Percentiles rank a stretch among this genome's conserved stretches.
Evolutionary conservation across 192 early-diverging fungal genomes (phyloP).

Genomic region (Lobosporangium transversale): DNA sequence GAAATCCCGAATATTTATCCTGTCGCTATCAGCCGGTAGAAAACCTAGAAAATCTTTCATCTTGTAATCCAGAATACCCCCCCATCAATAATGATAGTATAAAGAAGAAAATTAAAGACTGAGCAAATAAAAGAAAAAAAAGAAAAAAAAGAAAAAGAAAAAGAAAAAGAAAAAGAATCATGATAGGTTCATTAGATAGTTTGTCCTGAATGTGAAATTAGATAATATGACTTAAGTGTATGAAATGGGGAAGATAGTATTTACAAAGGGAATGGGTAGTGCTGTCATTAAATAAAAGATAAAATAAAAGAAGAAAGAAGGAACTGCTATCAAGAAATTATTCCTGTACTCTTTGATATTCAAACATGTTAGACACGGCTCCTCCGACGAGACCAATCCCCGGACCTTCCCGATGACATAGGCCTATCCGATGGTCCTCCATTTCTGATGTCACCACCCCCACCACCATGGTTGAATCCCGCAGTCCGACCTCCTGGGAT

Average conservation of each 20-base stretch:
- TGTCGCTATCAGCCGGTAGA: conserved; percentile 29
- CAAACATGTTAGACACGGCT: conserved; percentile 29
- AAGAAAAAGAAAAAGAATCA: background rate
- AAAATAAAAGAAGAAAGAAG: background rate
- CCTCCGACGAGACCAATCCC: conserved; percentile 32
- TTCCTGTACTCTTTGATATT: no score
- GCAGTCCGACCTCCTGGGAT: no score
- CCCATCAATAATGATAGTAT: no score
- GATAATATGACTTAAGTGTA: background rate
- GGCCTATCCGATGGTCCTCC: conserved; percentile 19
- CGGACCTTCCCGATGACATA: conserved; percentile 19
- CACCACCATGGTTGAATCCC: conserved; percentile 8
- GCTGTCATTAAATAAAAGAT: no score
- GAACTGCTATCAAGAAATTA: no score
- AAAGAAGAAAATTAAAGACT: no score
- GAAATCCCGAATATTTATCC: conserved; percentile 48
- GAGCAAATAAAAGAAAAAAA: background rate
- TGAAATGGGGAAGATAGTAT: background rate
- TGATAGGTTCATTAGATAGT: background rate
- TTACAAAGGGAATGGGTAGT: background rate
- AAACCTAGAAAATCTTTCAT: background rate
- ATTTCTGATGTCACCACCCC: conserved; percentile 3
- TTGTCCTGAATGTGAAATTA: no score
- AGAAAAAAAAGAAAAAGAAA: background rate
- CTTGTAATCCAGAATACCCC: background rate